phyloP scores from a whole-genome alignment of 2,329 filamentous ascomycete genomes.

The Mollisia scopiformis region DNA sequence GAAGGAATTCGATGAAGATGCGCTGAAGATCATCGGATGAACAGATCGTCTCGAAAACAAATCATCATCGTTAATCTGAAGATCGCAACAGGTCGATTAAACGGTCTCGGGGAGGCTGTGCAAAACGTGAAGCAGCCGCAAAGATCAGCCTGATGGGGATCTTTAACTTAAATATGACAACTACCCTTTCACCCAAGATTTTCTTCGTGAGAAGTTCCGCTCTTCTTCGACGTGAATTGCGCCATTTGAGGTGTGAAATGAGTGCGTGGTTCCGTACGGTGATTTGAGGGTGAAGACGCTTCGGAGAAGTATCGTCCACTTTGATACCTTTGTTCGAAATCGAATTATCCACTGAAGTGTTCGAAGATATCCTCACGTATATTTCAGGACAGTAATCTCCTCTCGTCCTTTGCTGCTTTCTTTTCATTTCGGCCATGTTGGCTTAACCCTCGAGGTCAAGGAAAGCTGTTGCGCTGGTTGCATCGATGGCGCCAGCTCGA shows the following conservation, averaged over 20 bases:
- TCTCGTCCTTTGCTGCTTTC: too few species aligned
- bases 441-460: too few species aligned
- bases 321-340: neutral
- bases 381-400: too few species aligned
- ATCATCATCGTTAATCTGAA: conserved; percentile 2
- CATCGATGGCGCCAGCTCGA: too few species aligned
- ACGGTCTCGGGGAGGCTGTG: conserved; percentile 18
- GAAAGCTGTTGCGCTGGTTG: too few species aligned
- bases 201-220: neutral
- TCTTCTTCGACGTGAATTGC: neutral
- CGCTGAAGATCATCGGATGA: conserved; percentile 9
- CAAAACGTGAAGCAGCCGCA: conserved; percentile 11
- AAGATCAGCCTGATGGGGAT: conserved; percentile 14
- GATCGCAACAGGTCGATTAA: conserved; percentile 8
- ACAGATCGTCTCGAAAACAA: conserved; percentile 9
- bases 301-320: neutral
- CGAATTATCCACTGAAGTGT: neutral
- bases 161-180: conserved; percentile 9
- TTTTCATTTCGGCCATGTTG: too few species aligned
- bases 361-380: neutral
- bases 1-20: neutral
- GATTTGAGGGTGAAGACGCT: neutral
- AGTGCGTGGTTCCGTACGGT: neutral
- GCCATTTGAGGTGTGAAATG: neutral
- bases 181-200: neutral